Evolutionary conservation across 2,329 filamentous ascomycete genomes (phyloP), one percentile per base, ranked within the genome.

Genomic region (Trichoderma sp.): DNA sequence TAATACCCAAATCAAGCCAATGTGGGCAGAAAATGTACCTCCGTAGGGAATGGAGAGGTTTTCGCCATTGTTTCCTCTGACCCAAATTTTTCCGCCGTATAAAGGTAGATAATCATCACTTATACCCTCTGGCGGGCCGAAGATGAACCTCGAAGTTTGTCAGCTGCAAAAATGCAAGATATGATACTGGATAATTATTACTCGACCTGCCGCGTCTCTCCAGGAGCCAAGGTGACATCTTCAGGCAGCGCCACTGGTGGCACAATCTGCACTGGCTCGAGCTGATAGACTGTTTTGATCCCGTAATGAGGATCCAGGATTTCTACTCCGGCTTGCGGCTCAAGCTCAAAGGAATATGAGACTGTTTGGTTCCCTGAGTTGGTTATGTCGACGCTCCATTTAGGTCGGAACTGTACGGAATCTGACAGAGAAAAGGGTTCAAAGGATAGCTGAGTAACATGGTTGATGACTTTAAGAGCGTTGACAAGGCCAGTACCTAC

Each of bases 391-490:
- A 81, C 73, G 0, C 66, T 71, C 75, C 81, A 81, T 4, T 70
- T 68, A 1, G 75, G 69, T 14, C 72, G 71, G 69, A 86, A 83
- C 64, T 82, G 71, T 52, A 80, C 77, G 0, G 83, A 85, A 68
- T 87, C 85, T 61, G 83, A 84, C 66, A 87, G 80, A 13, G 82
- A 78, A 58, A 87, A 81, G 11, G 81, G 81, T 34, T 80, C 78
- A 16, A 80, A 82, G n/a, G 72, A 72, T 8, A 80, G 70, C 37
- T 79, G 74, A 0, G 78, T 79, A 21, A 70, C 65, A 58, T 81
- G 79, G 32, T 80, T 74, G 2, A 84, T 73, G 1, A 83, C 78
- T 67, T 83, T 81, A 61, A 76, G 77, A 6, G 82, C 83, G 60
- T 85, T 79, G 21, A 85, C 77, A 7, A 86, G 75, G 2, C 84